phyloP scores from a whole-genome alignment of 805 yeast species.

The Candida dendrica region DNA sequence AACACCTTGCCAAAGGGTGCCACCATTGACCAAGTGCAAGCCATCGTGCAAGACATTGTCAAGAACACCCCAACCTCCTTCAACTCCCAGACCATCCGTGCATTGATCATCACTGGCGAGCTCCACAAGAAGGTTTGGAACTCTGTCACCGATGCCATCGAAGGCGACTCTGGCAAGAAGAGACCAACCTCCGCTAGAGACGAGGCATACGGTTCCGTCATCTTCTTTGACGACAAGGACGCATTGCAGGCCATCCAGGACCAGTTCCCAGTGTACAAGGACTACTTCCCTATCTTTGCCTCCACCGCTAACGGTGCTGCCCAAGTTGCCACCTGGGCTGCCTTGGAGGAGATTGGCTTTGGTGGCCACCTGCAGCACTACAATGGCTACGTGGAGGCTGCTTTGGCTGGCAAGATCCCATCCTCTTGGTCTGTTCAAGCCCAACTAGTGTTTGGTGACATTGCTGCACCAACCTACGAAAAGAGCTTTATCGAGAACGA shows the following conservation, averaged over 20 bases:
- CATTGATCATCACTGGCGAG: constrained; percentile 38
- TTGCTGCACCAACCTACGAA: constrained; percentile 27
- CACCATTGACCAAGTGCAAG: constrained; percentile 31
- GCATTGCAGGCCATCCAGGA: constrained; percentile 33
- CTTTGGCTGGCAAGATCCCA: constrained; percentile 34
- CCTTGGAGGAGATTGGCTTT: constrained; percentile 34
- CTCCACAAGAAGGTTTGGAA: constrained; percentile 41
- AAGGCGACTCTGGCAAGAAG: constrained; percentile 29
- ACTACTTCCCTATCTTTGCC: constrained; percentile 41
- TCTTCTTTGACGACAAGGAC: constrained; percentile 39
- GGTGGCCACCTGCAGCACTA: constrained; percentile 50
- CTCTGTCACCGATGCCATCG: constrained; percentile 29
- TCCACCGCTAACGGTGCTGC: constrained; percentile 42
- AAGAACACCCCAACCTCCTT: constrained; percentile 44
- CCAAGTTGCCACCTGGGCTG: constrained; percentile 44
- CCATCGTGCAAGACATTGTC: constrained; percentile 34
- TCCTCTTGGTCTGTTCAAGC: constrained; percentile 37
- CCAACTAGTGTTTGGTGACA: constrained; percentile 44
- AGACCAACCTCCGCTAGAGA: constrained; percentile 36
- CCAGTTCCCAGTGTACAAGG: constrained; percentile 35
- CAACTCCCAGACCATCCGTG: constrained; percentile 45
- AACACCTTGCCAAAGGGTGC: constrained; percentile 37
- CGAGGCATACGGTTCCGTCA: constrained; percentile 42
- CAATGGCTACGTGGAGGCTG: constrained; percentile 36
- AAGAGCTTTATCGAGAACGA: constrained; percentile 36